Evolutionary conservation across 1,139 yeast species (phyloP).

Genomic region (Barnettozyma hawaiiensis): DNA sequence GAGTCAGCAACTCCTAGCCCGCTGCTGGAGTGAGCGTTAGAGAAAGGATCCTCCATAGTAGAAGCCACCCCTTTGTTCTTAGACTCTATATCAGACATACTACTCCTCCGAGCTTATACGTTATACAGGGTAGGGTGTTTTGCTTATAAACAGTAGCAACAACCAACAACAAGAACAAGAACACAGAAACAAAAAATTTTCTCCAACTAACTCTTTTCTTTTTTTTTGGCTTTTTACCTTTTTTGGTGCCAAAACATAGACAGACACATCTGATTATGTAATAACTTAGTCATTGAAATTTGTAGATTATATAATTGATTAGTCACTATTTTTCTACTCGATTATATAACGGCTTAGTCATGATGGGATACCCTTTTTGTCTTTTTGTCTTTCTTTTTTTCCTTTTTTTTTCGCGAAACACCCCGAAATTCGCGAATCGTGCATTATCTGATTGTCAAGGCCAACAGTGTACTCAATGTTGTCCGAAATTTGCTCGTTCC

Average conservation of each 20-base stretch:
- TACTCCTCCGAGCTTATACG: too few relatives aligned
- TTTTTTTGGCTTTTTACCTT: not conserved
- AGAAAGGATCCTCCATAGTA: not conserved
- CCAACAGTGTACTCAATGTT: not conserved
- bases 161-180: too few relatives aligned
- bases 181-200: not conserved
- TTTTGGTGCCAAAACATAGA: not conserved
- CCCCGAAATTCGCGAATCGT: slow-evolving; percentile 10
- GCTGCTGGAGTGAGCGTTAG: not conserved
- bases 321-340: too few relatives aligned
- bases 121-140: too few relatives aligned
- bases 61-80: not conserved
- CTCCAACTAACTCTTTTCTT: not conserved
- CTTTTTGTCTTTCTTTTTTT: not conserved
- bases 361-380: too few relatives aligned
- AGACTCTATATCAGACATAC: slow-evolving; percentile 10
- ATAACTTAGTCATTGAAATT: too few relatives aligned
- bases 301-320: too few relatives aligned
- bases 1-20: not conserved
- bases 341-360: too few relatives aligned
- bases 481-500: not conserved
- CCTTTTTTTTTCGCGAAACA: slow-evolving; percentile 4
- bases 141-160: too few relatives aligned
- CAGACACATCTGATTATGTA: too few relatives aligned
- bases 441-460: slow-evolving; percentile 10